A percentile compares a stretch with the other conserved stretches of the same genome.
Evolutionary conservation across 2,329 filamentous ascomycete genomes (phyloP).

Genomic region (Arachnopeziza araneosa): DNA sequence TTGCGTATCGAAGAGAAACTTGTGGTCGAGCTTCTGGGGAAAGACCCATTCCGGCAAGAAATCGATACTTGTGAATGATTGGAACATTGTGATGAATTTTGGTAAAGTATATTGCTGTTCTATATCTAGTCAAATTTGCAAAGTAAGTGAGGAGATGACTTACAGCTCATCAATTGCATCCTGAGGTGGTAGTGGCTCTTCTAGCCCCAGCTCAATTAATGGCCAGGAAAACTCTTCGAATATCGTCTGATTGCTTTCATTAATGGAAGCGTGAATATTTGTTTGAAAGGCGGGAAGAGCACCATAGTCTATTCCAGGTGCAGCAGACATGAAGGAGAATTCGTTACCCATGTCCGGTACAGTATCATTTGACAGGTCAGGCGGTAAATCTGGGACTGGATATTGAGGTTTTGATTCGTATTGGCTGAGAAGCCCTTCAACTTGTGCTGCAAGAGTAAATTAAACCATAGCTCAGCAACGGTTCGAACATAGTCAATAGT

Average conservation of each 20-base stretch:
- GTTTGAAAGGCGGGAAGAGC: constrained; percentile 47
- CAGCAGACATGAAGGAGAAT: constrained; percentile 35
- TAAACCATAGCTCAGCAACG: too few species aligned
- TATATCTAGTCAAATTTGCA: constrained; percentile 28
- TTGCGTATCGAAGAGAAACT: constrained; percentile 83
- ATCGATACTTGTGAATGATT: constrained; percentile 85
- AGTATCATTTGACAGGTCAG: constrained; percentile 38
- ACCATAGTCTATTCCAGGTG: too few species aligned
- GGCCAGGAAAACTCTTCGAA: constrained; percentile 60
- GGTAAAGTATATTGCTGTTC: constrained; percentile 65
- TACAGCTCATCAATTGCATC: constrained; percentile 78
- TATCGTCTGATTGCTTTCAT: constrained; percentile 41
- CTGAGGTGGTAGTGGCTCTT: constrained; percentile 54
- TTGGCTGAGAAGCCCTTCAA: constrained; percentile 59
- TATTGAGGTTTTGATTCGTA: constrained; percentile 7
- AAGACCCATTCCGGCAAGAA: constrained; percentile 82
- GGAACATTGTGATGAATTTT: constrained; percentile 82
- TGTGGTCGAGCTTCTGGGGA: constrained; percentile 60
- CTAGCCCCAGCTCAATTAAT: constrained; percentile 63
- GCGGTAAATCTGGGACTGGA: constrained; percentile 43
- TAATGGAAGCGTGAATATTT: constrained; percentile 43
- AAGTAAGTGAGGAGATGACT: neutral
- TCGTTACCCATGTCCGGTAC: constrained; percentile 51
- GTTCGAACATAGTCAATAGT: too few species aligned
- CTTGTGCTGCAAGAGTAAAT: constrained; percentile 83